Evolutionary conservation across 176 grass and related monocot genomes (phyloP), one percentile per base, ranked within the genome.

Genomic region (Aegilops sharonensis): DNA sequence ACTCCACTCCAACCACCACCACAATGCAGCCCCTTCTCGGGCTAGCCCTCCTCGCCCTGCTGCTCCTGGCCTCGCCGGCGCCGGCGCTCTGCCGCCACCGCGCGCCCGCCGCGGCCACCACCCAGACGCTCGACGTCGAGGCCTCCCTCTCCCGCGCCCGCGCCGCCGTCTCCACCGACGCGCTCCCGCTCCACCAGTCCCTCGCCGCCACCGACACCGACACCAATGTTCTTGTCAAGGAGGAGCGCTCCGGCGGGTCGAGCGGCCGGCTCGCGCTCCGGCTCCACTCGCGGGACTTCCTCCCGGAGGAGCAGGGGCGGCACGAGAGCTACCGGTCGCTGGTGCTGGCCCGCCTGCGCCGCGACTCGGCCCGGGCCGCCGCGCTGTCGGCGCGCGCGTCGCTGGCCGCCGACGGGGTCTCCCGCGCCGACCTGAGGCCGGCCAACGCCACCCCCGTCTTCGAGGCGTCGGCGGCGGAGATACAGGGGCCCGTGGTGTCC

Each of bases 401-500:
- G 32, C 84, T 99, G 2, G 91, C 89, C 1, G 75, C 91, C 11
- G 88, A 92, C 4, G 89, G 92, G 20, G 4, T 94, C 4, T 43
- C 71, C 2, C 20, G 81, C 2, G 4, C 57, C 17, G 82, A 91
- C 89, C 90, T 96, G 3, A 68, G 48, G n/a, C 94, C 94, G 0
- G 30, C 87, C 17, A 79, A 85, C 50, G 47, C 65, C 2, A 62
- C 60, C 6, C 18, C 82, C 13, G 17, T 81, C 6, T 71, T 69
- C n/a, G 80, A 68, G 2, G 73, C 84, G 0, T 83, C 89, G 2
- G 72, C 83, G 6, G 82, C 79, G 50, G 86, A 87, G 40, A 94
- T 99, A 6, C 75, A 99, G 67, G 94, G 94, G 10, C 92, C 97
- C 8, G 85, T 99, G 76, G 90, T 98, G 18, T 98, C 91, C 20